Base-by-base conservation (phyloP, 164 flowering plant species). In the Aristolochia contorta region DNA sequence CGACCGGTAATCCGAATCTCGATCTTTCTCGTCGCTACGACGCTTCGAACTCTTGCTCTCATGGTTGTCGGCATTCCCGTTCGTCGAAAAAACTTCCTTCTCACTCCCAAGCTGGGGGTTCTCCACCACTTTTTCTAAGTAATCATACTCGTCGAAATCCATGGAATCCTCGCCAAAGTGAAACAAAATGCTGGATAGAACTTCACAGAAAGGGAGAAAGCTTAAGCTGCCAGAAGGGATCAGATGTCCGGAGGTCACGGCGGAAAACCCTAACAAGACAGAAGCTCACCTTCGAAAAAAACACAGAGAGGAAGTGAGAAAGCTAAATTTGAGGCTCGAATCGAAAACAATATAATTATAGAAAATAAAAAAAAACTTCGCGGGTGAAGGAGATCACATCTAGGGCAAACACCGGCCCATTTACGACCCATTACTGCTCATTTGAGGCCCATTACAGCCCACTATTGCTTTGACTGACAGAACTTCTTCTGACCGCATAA, bases 71-170 rank as follows among this genome's bases (percentile, higher is more conserved):
- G 15, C 56, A 27, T 12, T 21, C 6, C 13, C 56, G 27, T 53
- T 53, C 9, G 43, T 10, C 12, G 43, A 37, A 4, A 37, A 4
- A 37, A 37, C 43, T 10, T 10, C 43, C 43, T 37, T 37, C 43
- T 37, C 43, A 1, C 12, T 37, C 43, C 43, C 43, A 3, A 4
- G 43, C 43, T 7, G 43, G 12, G 74, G 70, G 21, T 83, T 88
- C 68, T 87, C 96, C 54, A 86, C 94, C 16, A 84, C 62, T 69
- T 88, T 86, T 83, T 93, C 99, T 58, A 93, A 68, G 59, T 93
- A 93, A 54, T 88, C 97, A 78, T 86, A 86, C 85, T 90, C 99
- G 84, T 93, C 99, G 76, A 90, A 90, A 16, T 90, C 99, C 97
- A 90, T 89, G 14, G 84, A 79, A 67, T 81, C 25, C 8, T 1